These are phyloP conservation scores for Raphanus sativus DNA, from an alignment of 345 rosid species.

Conservation along the genomic window DNA sequence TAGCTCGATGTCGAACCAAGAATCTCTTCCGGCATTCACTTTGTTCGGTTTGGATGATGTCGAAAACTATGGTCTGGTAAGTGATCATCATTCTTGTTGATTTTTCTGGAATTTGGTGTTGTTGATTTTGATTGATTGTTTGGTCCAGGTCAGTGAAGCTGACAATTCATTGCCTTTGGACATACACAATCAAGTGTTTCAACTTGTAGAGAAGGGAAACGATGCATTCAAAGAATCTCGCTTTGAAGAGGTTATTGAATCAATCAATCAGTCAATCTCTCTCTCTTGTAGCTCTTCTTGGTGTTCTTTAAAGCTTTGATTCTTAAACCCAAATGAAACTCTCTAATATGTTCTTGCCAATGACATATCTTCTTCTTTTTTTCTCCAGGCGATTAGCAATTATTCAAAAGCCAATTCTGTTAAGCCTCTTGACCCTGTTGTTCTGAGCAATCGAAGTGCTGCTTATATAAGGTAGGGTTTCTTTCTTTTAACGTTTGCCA, in stretches of 20 bases:
- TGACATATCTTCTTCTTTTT: not conserved
- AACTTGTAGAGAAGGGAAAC: constrained; percentile 69
- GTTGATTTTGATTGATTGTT: constrained; percentile 11
- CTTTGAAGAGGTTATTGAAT: constrained; percentile 67
- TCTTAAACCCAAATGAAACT: not conserved
- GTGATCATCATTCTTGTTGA: constrained; percentile 1
- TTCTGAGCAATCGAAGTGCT: constrained; percentile 79
- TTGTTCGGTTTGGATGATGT: constrained; percentile 63
- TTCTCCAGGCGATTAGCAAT: constrained; percentile 62
- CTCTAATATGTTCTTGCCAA: not conserved
- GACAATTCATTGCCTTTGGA: constrained; percentile 65
- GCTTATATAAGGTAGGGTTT: constrained; percentile 71
- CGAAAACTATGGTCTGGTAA: constrained; percentile 60
- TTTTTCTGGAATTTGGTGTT: not conserved
- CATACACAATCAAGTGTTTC: constrained; percentile 55
- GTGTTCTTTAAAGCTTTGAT: no score
- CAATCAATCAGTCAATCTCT: not conserved
- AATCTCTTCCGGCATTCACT: constrained; percentile 41
- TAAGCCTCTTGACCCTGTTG: constrained; percentile 69
- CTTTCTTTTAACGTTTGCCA: constrained; percentile 1
- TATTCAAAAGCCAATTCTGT: constrained; percentile 76
- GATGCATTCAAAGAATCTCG: constrained; percentile 55
- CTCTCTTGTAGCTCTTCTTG: not conserved
- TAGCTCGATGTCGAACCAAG: constrained; percentile 49
- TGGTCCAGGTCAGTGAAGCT: constrained; percentile 64